Percentiles rank a stretch among this genome's conserved stretches.
These are phyloP conservation scores for Nemania sp. DNA, from an alignment of 2,329 filamentous ascomycete genomes.

Conservation along the genomic window DNA sequence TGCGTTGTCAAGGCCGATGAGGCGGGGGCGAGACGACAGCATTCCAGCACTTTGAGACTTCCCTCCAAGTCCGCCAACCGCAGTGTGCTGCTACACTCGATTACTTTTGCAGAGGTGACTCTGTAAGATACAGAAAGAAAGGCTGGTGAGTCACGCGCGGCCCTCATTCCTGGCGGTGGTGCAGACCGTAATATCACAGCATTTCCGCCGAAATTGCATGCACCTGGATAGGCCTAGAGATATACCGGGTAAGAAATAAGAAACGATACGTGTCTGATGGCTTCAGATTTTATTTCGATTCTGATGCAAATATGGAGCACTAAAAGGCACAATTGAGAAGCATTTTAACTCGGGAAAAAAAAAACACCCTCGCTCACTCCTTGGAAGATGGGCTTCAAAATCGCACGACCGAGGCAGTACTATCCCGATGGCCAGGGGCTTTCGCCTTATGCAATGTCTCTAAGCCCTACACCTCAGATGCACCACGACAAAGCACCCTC, in stretches of 20 bases:
- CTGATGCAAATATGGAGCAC: slow-evolving; percentile 14
- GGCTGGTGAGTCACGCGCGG: not conserved
- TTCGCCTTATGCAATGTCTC: slow-evolving; percentile 31
- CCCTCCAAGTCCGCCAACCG: no score
- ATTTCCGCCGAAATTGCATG: slow-evolving; percentile 5
- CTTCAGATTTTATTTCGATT: slow-evolving; percentile 26
- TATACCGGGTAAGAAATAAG: not conserved
- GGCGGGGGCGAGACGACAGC: not conserved
- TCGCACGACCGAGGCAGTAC: slow-evolving; percentile 10
- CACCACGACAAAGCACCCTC: not conserved
- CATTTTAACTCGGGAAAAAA: slow-evolving; percentile 36
- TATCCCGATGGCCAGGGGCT: slow-evolving; percentile 26
- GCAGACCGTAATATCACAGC: not conserved
- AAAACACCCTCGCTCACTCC: slow-evolving; percentile 21
- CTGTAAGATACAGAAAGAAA: not conserved
- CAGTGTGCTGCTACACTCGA: no score
- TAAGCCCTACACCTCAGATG: slow-evolving; percentile 17
- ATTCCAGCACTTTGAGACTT: slow-evolving; percentile 20
- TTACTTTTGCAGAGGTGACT: not conserved
- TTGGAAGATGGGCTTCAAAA: not conserved
- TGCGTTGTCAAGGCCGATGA: slow-evolving; percentile 18
- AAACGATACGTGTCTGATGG: not conserved
- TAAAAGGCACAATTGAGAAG: slow-evolving; percentile 10
- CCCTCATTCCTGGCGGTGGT: not conserved
- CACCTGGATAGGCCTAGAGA: not conserved